Conservation (phyloP, 345 rosid genomes). For the Populus davidiana region DNA sequence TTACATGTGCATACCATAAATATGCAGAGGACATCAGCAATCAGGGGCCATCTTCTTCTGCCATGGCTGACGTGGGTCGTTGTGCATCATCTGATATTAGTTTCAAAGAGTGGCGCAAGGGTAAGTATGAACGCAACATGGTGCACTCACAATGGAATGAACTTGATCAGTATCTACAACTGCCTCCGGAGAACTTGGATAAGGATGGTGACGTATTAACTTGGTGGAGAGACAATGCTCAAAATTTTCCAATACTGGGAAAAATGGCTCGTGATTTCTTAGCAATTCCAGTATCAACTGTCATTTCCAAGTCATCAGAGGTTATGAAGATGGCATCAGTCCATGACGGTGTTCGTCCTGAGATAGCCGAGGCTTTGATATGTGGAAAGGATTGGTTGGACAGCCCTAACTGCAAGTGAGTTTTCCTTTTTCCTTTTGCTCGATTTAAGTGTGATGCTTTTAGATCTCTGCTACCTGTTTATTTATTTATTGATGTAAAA, state of each 20-base stretch:
- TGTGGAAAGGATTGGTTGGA: not conserved
- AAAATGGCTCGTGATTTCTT: not conserved
- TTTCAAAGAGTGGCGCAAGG: not conserved
- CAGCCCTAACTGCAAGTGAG: not conserved
- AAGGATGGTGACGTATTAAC: not conserved
- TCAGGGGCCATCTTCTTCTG: not conserved
- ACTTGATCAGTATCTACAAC: not conserved
- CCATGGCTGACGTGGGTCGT: not conserved
- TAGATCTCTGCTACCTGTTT: too few relatives aligned
- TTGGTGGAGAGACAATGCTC: not conserved
- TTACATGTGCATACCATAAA: not conserved
- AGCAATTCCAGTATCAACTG: not conserved
- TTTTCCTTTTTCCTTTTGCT: too few relatives aligned
- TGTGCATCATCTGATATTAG: not conserved
- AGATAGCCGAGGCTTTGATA: not conserved
- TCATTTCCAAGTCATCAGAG: not conserved
- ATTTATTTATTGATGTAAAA: too few relatives aligned
- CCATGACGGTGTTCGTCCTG: not conserved
- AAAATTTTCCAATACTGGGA: not conserved
- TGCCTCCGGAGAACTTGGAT: not conserved
- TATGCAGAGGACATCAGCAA: not conserved
- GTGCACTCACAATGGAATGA: not conserved
- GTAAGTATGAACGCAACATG: too few relatives aligned
- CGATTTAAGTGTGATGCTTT: too few relatives aligned
- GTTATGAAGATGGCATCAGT: not conserved